These are phyloP conservation scores for Pseudozyma flocculosa DNA, from an alignment of 1,284 basidiomycete species.

Conservation along the genomic window DNA sequence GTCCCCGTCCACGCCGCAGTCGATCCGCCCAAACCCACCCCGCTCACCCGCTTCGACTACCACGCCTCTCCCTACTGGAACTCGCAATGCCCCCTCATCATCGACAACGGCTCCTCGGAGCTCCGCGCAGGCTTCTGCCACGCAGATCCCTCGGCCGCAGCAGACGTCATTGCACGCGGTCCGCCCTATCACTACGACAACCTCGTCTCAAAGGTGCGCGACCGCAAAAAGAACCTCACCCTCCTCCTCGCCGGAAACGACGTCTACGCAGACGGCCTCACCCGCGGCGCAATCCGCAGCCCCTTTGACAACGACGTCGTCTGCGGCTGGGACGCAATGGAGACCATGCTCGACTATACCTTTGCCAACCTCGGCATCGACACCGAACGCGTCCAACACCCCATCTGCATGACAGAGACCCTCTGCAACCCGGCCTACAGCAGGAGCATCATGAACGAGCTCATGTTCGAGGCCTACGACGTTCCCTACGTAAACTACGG, in stretches of 20 bases:
- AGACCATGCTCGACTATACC: constrained; percentile 88
- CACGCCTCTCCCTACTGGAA: constrained; percentile 38
- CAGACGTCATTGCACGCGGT: not conserved
- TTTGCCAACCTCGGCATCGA: constrained; percentile 85
- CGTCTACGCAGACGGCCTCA: constrained; percentile 50
- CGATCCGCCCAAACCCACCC: constrained; percentile 31
- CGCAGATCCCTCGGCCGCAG: constrained; percentile 6
- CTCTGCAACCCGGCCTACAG: constrained; percentile 87
- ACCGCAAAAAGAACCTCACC: constrained; percentile 45
- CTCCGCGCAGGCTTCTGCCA: constrained; percentile 78
- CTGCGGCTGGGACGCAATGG: constrained; percentile 60
- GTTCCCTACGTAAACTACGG: constrained; percentile 85
- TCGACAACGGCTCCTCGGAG: constrained; percentile 87
- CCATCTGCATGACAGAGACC: constrained; percentile 90
- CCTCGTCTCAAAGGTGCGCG: constrained; percentile 49
- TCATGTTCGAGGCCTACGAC: constrained; percentile 91
- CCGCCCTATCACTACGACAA: constrained; percentile 34
- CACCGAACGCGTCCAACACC: constrained; percentile 76
- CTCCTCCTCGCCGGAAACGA: constrained; percentile 51
- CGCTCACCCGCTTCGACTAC: constrained; percentile 28
- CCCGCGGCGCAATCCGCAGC: constrained; percentile 40
- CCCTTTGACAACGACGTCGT: constrained; percentile 54
- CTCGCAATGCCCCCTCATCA: constrained; percentile 67
- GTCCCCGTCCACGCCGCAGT: constrained; percentile 24
- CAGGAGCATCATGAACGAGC: constrained; percentile 83